phyloP scores from a whole-genome alignment of 139 green algal species.

The Pseudopediastrum boryanum region DNA sequence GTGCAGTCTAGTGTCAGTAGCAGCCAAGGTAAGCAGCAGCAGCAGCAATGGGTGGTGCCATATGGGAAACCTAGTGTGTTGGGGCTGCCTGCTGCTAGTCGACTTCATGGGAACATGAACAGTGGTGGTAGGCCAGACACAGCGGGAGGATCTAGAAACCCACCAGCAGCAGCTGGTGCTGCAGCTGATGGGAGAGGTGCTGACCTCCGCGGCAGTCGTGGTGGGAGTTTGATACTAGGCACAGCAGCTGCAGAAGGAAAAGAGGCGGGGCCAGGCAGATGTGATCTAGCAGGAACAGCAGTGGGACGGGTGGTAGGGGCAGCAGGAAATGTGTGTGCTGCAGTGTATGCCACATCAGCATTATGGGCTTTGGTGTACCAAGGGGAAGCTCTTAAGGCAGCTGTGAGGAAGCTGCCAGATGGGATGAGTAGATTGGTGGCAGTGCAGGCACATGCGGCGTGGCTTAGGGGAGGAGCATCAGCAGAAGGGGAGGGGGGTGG shows the following conservation, averaged over 20 bases:
- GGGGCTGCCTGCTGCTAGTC: no score
- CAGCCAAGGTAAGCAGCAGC: no score
- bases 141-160: no score
- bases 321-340: slow-evolving; percentile 12
- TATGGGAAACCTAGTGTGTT: no score
- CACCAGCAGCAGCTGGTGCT: no score
- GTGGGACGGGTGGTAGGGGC: not conserved
- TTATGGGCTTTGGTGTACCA: slow-evolving; percentile 56
- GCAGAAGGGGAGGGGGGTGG: not conserved
- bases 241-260: not conserved
- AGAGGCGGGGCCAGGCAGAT: not conserved
- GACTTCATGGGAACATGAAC: no score
- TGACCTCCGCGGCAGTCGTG: no score
- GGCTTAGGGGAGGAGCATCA: not conserved
- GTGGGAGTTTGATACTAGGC: no score
- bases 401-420: not conserved
- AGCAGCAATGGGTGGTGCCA: not conserved
- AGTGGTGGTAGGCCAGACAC: no score
- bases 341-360: slow-evolving; percentile 45
- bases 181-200: no score
- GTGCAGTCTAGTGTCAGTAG: no score
- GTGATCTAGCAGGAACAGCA: not conserved
- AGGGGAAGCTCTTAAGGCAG: slow-evolving; percentile 48
- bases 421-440: not conserved
- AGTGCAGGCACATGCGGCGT: not conserved